Evolutionary conservation across 129 eudicot genomes (phyloP), one percentile per base, ranked within the genome.

Genomic region (Dittrichia graveolens): DNA sequence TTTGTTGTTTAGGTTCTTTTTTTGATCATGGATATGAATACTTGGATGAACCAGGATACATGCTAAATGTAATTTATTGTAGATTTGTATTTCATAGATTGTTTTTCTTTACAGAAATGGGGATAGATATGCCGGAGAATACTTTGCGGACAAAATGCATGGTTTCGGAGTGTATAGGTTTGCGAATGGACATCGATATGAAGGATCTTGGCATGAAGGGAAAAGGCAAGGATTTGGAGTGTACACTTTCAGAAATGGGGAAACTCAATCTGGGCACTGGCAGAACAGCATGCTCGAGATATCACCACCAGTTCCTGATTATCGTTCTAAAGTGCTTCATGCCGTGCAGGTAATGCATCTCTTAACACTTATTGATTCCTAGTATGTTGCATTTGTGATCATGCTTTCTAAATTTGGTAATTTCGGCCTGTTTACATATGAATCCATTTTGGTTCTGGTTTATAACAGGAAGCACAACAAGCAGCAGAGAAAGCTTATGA

Each of bases 201-300:
- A 92, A 86, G 98, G 98, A 78, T 90, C 96, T 16, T 92, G 98
- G 98, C 98, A 92, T 16, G 98, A 92, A 82, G 98, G 96, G n/a
- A 83, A 78, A 83, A 81, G 98, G 76, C 98, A 92, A 84, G 96
- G 98, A 45, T 89, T 87, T 24, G 96, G 98, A 43, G 91, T 87
- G 72, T 92, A 92, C 78, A 85, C 96, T 13, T 92, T 92, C 64
- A 87, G 92, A 78, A 89, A 82, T 4, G 98, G 95, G 13, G 98
- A 92, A 83, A 85, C 95, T 5, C 95, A 85, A 73, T 85, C 98
- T 1, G 96, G 98, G 16, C 91, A 89, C 47, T 92, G 96, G 98
- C 85, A 87, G 73, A 87, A 89, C 52, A 96, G 98, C 48, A 76
- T 89, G 77, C 94, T 87, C 61, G 85, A 92, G 40, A 78, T 83